phyloP scores from a whole-genome alignment of 805 yeast genomes.

The Suhomyces emberorum region DNA sequence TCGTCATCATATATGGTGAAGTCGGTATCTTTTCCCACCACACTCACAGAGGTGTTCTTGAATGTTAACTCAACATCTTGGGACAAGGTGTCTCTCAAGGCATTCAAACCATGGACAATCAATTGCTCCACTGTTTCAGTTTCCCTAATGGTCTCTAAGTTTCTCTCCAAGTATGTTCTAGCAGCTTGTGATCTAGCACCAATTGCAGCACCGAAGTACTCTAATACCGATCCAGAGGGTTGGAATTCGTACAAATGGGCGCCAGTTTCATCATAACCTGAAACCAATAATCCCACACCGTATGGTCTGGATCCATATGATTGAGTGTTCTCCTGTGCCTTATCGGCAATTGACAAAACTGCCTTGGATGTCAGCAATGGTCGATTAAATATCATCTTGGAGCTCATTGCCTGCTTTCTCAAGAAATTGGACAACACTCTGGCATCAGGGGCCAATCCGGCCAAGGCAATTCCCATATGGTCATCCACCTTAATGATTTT shows the following conservation, averaged over 20 bases:
- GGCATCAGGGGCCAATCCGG: constrained; percentile 98
- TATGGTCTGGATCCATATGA: constrained; percentile 95
- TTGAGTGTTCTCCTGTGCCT: constrained; percentile 96
- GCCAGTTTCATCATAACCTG: constrained; percentile 91
- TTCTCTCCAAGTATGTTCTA: constrained; percentile 89
- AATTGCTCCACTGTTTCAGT: constrained; percentile 65
- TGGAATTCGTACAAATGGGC: constrained; percentile 93
- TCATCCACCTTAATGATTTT: constrained; percentile 88
- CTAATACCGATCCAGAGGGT: constrained; percentile 92
- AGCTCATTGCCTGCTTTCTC: constrained; percentile 87
- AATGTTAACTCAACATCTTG: constrained; percentile 89
- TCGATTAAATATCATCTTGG: constrained; percentile 80
- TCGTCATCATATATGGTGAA: constrained; percentile 86
- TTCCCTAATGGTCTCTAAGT: constrained; percentile 62
- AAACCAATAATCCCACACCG: constrained; percentile 90
- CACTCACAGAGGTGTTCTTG: constrained; percentile 84
- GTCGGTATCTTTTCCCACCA: constrained; percentile 78
- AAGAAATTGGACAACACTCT: constrained; percentile 85
- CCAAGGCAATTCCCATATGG: constrained; percentile 91
- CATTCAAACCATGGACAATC: constrained; percentile 80
- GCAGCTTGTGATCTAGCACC: constrained; percentile 99
- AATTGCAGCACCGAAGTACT: constrained; percentile 89
- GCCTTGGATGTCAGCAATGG: constrained; percentile 82
- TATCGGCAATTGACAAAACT: constrained; percentile 83
- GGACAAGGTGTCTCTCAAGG: constrained; percentile 88